phyloP scores from a whole-genome alignment of 2,329 filamentous ascomycete species.

The Dactylellina haptotyla region DNA sequence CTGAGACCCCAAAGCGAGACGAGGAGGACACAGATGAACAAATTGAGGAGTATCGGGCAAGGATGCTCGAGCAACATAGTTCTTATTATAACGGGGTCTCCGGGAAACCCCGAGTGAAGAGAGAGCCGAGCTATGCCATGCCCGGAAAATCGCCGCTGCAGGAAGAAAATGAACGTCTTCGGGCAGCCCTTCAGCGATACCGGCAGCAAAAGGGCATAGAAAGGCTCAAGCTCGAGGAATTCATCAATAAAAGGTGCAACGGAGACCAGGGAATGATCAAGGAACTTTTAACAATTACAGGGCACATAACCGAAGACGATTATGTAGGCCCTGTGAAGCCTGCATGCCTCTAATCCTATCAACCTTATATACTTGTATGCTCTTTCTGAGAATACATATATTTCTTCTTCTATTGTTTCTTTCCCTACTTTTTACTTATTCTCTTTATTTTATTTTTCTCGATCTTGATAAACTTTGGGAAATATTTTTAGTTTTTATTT shows the following conservation, averaged over 20 bases:
- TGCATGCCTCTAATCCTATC: constrained; percentile 53
- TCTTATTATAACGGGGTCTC: constrained; percentile 44
- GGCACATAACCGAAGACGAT: constrained; percentile 51
- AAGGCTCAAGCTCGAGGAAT: constrained; percentile 52
- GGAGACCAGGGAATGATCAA: constrained; percentile 54
- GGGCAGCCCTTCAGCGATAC: constrained; percentile 47
- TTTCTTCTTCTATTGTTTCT: background rate
- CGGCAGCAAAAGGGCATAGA: constrained; percentile 53
- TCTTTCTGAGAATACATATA: constrained; percentile 12
- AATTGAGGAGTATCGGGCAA: constrained; percentile 49
- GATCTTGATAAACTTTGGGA: background rate
- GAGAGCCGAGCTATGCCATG: constrained; percentile 50
- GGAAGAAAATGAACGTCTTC: constrained; percentile 51
- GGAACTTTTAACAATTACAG: constrained; percentile 52
- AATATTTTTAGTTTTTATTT: background rate
- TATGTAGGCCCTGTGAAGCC: constrained; percentile 53
- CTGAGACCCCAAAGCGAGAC: constrained; percentile 51
- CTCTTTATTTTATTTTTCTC: constrained; percentile 6
- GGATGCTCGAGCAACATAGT: constrained; percentile 52
- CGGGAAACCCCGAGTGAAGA: constrained; percentile 47
- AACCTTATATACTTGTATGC: background rate
- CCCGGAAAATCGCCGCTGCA: constrained; percentile 51
- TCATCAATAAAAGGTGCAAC: constrained; percentile 50
- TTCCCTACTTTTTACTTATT: background rate
- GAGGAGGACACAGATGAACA: constrained; percentile 52